Percentiles rank a stretch among this genome's conserved stretches.
These are phyloP conservation scores for Chlorella variabilis DNA, from an alignment of 163 green algal species.

Conservation along the genomic window DNA sequence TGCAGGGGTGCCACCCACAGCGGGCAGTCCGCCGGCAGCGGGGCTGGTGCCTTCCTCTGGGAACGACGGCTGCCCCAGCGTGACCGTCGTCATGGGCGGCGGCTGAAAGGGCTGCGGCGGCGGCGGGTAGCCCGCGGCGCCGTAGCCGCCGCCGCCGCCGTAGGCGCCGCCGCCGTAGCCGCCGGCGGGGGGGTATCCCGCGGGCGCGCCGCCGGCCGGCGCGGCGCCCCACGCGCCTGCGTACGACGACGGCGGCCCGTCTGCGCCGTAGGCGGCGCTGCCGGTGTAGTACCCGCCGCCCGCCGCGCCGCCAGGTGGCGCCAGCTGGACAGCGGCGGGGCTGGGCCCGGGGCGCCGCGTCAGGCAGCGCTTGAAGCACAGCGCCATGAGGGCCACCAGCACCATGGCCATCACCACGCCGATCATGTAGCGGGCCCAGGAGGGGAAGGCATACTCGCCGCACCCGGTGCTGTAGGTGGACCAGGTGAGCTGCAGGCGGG, in stretches of 20 bases:
- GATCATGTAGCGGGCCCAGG: slow-evolving; percentile 2
- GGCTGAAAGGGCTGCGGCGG: not conserved
- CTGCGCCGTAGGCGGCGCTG: not conserved
- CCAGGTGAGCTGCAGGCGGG: too few relatives aligned
- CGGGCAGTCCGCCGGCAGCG: not conserved
- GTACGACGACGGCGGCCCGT: not conserved
- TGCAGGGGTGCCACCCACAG: not conserved
- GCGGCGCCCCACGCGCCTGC: slow-evolving; percentile 9
- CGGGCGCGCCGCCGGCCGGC: not conserved
- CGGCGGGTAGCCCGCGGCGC: not conserved
- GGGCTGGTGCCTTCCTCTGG: not conserved
- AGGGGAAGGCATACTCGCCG: not conserved
- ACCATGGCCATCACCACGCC: not conserved
- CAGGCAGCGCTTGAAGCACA: not conserved
- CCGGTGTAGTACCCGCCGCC: not conserved
- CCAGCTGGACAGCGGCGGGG: not conserved
- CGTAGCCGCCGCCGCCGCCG: not conserved
- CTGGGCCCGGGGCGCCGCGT: not conserved
- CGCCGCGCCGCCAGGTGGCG: not conserved
- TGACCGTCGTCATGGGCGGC: slow-evolving; percentile 19
- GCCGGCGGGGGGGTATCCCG: not conserved
- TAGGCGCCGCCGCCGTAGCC: not conserved
- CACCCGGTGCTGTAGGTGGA: too few relatives aligned
- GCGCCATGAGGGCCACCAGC: not conserved
- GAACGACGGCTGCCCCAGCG: not conserved